Conservation (phyloP, 2,329 filamentous ascomycete genomes). For the Sarocladium oryzae region DNA sequence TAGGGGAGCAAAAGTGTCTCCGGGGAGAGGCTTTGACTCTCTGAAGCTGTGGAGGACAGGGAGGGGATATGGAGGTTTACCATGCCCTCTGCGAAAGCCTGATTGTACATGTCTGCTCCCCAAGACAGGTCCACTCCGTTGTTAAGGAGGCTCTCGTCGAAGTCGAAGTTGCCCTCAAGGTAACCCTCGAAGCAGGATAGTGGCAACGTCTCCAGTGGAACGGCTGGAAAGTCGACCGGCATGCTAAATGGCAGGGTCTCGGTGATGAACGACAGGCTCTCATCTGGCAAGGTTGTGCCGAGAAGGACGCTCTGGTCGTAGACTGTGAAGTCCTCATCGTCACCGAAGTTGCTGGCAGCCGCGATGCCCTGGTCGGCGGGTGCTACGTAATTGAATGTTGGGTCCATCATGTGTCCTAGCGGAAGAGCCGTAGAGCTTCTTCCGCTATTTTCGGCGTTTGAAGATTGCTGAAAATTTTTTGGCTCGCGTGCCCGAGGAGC, state of each 20-base stretch:
- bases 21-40: constrained; percentile 5
- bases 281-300: background rate
- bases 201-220: background rate
- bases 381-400: background rate
- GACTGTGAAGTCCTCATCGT: background rate
- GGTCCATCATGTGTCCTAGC: background rate
- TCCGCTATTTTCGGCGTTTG: background rate
- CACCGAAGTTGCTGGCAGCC: background rate
- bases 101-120: constrained; percentile 5
- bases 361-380: background rate
- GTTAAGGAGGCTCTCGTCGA: constrained; percentile 5
- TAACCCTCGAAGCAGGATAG: constrained; percentile 2
- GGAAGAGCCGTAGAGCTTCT: background rate
- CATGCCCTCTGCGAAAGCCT: background rate
- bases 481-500: background rate
- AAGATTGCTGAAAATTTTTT: background rate
- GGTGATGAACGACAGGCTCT: background rate
- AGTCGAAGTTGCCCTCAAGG: constrained; percentile 4
- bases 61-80: background rate
- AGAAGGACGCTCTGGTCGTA: background rate
- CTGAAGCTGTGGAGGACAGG: background rate
- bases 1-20: background rate
- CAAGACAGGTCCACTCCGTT: background rate
- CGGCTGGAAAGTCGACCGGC: background rate
- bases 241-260: background rate